Conservation (phyloP, 1,284 basidiomycete genomes). For the Heterobasidion occidentale region DNA sequence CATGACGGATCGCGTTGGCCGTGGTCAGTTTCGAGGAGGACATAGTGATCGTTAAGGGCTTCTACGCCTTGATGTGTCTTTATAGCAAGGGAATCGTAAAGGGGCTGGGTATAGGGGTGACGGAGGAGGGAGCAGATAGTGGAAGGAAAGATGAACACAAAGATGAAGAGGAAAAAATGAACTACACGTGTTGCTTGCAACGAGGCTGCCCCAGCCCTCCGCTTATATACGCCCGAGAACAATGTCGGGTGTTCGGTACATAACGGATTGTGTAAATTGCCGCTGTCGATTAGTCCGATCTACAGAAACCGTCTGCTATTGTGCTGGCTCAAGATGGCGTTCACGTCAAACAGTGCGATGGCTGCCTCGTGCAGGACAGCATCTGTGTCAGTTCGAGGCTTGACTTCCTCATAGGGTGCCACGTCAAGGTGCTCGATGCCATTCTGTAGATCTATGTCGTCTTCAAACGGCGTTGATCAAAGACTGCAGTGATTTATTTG, state of each 20-base stretch:
- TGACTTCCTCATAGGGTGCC: too few species aligned
- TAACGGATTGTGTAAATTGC: background rate
- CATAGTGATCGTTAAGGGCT: constrained; percentile 5
- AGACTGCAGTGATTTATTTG: too few species aligned
- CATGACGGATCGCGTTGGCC: constrained; percentile 27
- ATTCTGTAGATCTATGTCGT: too few species aligned
- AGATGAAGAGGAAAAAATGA: constrained; percentile 1
- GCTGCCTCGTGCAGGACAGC: background rate
- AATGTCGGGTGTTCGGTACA: constrained; percentile 2
- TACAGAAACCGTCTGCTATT: background rate
- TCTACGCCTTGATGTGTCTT: background rate
- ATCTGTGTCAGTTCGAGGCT: too few species aligned
- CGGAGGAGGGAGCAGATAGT: background rate
- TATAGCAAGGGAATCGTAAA: background rate
- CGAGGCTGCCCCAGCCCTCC: constrained; percentile 6
- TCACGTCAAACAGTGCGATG: background rate
- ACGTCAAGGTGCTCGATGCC: too few species aligned
- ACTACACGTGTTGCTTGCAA: constrained; percentile 12
- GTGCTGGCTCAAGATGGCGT: background rate
- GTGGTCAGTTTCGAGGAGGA: constrained; percentile 1
- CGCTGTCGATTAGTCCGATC: background rate
- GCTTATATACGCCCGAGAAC: constrained; percentile 8
- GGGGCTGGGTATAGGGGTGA: background rate
- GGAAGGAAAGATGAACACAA: background rate
- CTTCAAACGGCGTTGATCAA: too few species aligned